Evolutionary conservation across 371 early-diverging fungal genomes (phyloP).

Genomic region (Rhizopus stolonifer): DNA sequence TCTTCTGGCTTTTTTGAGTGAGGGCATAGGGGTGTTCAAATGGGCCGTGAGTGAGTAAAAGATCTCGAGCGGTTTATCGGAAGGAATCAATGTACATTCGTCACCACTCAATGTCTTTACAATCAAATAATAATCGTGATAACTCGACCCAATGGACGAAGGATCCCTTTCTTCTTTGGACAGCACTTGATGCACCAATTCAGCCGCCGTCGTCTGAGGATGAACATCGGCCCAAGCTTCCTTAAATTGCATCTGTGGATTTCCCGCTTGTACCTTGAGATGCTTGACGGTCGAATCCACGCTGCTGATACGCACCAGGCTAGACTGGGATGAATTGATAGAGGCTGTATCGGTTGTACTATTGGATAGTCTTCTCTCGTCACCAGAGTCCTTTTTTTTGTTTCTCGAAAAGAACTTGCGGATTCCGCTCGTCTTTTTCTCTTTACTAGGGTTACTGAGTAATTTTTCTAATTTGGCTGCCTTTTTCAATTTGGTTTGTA

Average conservation of each 20-base stretch:
- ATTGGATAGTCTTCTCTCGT: conserved; percentile 12
- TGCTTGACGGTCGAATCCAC: conserved; percentile 16
- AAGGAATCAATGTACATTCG: conserved; percentile 38
- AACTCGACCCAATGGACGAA: background rate
- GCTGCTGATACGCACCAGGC: conserved; percentile 24
- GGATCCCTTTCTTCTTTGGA: background rate
- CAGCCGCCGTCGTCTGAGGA: conserved; percentile 48
- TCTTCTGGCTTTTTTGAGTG: conserved; percentile 44
- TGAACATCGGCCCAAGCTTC: conserved; percentile 32
- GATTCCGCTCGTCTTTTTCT: conserved; percentile 38
- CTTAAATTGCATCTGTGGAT: conserved; percentile 26
- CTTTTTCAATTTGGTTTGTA: conserved; percentile 31
- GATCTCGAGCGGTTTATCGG: conserved; percentile 55
- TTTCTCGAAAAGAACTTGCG: conserved; percentile 45
- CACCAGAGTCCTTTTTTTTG: background rate
- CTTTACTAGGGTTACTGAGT: conserved; percentile 18
- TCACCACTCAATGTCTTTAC: conserved; percentile 43
- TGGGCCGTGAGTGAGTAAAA: conserved; percentile 53
- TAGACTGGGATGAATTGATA: conserved; percentile 38
- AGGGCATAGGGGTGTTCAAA: conserved; percentile 54
- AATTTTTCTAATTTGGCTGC: conserved; percentile 28
- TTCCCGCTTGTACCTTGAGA: conserved; percentile 49
- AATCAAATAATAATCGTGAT: conserved; percentile 43
- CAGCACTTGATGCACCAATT: conserved; percentile 54
- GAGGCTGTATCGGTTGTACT: conserved; percentile 31